Base-by-base conservation (phyloP, 2,329 filamentous ascomycete genomes). In the Fonsecaea erecta region DNA sequence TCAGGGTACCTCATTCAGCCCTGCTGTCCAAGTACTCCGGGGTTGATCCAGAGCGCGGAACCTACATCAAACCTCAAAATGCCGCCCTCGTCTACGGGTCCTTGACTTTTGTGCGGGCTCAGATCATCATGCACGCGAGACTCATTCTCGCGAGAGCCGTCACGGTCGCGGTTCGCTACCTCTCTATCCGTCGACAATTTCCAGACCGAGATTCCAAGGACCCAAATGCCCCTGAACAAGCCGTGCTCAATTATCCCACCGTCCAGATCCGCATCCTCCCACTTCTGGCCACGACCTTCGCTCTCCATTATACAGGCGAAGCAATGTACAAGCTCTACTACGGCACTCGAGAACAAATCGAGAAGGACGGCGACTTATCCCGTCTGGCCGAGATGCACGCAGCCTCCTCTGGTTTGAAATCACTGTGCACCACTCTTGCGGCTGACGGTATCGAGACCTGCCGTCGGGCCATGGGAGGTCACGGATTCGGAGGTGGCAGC, bases 401-500 rank as follows among this genome's bases (percentile, higher is more conserved):
- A 43, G 81, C 82, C n/a, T 84, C 81, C 2, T 83, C 81, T 3
- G 83, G 83, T 1, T 69, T 86, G 64, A 85, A 85, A 71, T 84
- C 81, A 67, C 70, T 84, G 18, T 84, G 83, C 64, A 85, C 83
- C 0, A 83, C 78, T 61, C 74, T 84, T 9, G 81, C 82, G 9
- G 83, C 83, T 3, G 82, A 84, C 69, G 82, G 83, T 0, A 84
- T 85, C 57, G 83, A 85, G 70, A 84, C 79, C 0, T 85, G 83
- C 68, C 78, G 83, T 34, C 75, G 83, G 52, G 82, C 83, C 5
- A 79, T 84, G 77, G 83, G 83, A 18, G 83, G 83, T 0, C 83
- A 85, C 71, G 83, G 83, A 0, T 85, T 84, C 68, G 81, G 82
- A 3, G 82, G 81, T 18, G 81, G 79, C 1, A 84, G 81, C 70